These are phyloP conservation scores for Chytriomyces hyalinus DNA, from an alignment of 192 early-diverging fungal genomes.

Conservation along the genomic window DNA sequence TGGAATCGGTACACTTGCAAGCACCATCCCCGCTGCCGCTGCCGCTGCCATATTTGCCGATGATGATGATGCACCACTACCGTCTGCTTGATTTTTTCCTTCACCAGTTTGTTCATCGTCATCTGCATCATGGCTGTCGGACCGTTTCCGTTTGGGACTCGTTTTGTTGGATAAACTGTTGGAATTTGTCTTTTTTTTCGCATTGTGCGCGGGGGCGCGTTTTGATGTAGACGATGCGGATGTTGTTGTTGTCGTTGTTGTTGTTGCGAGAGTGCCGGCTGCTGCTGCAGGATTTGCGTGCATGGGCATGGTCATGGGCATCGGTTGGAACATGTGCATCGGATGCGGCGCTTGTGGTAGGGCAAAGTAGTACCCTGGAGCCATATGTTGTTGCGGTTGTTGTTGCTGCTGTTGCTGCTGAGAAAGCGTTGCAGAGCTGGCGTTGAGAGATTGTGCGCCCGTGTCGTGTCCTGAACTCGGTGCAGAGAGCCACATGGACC, in stretches of 20 bases:
- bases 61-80: not conserved
- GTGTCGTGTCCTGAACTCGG: too few species aligned
- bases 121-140: not conserved
- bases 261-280: not conserved
- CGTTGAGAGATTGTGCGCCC: too few species aligned
- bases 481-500: too few species aligned
- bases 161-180: not conserved
- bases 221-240: not conserved
- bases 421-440: too few species aligned
- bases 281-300: not conserved
- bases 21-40: not conserved
- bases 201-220: not conserved
- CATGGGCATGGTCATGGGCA: not conserved
- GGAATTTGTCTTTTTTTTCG: not conserved
- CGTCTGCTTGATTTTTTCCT: not conserved
- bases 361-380: too few species aligned
- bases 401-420: not conserved
- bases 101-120: not conserved
- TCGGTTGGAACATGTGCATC: not conserved
- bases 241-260: not conserved
- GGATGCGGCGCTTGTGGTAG: not conserved
- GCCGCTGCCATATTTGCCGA: not conserved
- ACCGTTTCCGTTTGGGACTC: not conserved
- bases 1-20: not conserved
- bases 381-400: not conserved